Conservation (phyloP, 352 stramenopile genomes). For the Pythium chondricola region DNA sequence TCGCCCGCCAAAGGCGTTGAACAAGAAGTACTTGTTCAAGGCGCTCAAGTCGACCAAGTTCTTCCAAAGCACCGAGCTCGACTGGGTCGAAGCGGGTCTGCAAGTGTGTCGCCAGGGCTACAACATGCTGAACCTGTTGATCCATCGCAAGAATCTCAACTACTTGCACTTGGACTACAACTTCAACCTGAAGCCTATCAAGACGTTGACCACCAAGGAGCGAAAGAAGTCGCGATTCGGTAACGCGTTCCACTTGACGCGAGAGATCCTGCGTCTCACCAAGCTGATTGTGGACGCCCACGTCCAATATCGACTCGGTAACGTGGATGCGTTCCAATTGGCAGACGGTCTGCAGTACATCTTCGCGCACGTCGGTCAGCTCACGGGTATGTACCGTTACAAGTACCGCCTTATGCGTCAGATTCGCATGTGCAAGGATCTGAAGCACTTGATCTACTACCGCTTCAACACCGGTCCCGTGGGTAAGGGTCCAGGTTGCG, state of each 20-base stretch:
- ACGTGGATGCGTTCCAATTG: conserved; percentile 99
- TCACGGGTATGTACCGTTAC: conserved; percentile 99
- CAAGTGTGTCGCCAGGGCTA: conserved; percentile 98
- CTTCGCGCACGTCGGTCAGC: conserved; percentile 99
- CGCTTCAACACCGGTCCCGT: conserved; percentile 99
- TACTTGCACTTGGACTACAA: conserved; percentile 99
- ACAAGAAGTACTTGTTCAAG: conserved; percentile 98
- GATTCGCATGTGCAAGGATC: conserved; percentile 99
- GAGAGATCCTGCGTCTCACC: conserved; percentile 98
- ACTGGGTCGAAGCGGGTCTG: conserved; percentile 98
- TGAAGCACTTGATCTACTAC: conserved; percentile 99
- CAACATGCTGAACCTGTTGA: conserved; percentile 99
- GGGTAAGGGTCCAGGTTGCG: conserved; percentile 98
- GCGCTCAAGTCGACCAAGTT: conserved; percentile 99
- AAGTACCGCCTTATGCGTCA: conserved; percentile 98
- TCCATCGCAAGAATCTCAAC: conserved; percentile 99
- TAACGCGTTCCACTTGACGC: conserved; percentile 94
- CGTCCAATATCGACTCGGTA: conserved; percentile 99
- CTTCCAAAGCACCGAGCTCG: conserved; percentile 99
- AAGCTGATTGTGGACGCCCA: conserved; percentile 99
- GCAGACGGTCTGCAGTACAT: conserved; percentile 99
- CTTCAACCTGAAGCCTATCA: conserved; percentile 99
- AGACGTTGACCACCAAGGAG: conserved; percentile 99
- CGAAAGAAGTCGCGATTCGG: conserved; percentile 98
- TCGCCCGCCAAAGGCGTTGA: conserved; percentile 90